Conservation (phyloP, 2,329 filamentous ascomycete species). For the Hypoxylon sp. region DNA sequence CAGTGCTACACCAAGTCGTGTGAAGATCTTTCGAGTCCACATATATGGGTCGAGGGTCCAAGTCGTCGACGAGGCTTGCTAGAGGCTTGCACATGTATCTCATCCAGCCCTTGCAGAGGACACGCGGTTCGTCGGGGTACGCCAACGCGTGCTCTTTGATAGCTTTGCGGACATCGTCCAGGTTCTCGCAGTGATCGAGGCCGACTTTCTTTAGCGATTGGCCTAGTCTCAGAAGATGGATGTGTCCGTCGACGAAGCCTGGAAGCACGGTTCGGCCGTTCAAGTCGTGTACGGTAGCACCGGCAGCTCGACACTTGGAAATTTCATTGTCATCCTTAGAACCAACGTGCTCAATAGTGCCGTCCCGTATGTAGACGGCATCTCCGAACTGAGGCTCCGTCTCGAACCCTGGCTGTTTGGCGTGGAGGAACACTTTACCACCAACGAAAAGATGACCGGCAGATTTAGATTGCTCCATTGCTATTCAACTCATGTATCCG, state of each 20-base stretch:
- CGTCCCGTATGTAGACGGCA: constrained; percentile 27
- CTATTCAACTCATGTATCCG: neutral
- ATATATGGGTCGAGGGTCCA: constrained; percentile 63
- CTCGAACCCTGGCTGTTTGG: constrained; percentile 25
- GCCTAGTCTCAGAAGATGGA: constrained; percentile 63
- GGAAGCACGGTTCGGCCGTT: constrained; percentile 55
- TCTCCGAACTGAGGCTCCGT: constrained; percentile 30
- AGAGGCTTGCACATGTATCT: constrained; percentile 59
- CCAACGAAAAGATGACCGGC: constrained; percentile 24
- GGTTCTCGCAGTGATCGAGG: constrained; percentile 56
- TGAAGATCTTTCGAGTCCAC: constrained; percentile 65
- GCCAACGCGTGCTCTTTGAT: constrained; percentile 56
- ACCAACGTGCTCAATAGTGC: constrained; percentile 32
- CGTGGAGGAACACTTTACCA: constrained; percentile 31
- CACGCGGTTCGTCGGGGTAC: constrained; percentile 57
- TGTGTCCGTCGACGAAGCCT: constrained; percentile 65
- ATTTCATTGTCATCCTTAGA: constrained; percentile 27
- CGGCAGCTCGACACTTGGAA: constrained; percentile 13
- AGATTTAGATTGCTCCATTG: constrained; percentile 18
- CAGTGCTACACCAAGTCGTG: constrained; percentile 63
- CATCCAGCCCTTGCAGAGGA: constrained; percentile 62
- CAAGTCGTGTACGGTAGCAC: constrained; percentile 35
- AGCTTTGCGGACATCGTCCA: constrained; percentile 58
- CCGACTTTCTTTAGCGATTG: constrained; percentile 61
- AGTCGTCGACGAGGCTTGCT: constrained; percentile 58